Percentiles rank a stretch among this genome's conserved stretches.
These are phyloP conservation scores for Thraustotheca clavata DNA, from an alignment of 352 stramenopile genomes.

Conservation along the genomic window DNA sequence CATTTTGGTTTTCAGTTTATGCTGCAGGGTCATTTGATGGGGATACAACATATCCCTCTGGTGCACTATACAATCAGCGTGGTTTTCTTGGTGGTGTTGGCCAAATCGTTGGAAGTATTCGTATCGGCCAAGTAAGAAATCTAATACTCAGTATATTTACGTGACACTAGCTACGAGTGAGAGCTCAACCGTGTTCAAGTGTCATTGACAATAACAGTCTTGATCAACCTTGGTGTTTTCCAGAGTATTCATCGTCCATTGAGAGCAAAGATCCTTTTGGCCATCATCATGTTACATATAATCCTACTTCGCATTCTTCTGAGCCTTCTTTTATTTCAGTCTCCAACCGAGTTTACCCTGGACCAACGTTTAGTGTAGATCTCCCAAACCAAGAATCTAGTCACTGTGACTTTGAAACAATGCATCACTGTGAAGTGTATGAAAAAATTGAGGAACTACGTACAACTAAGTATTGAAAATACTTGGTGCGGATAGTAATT, in stretches of 20 bases:
- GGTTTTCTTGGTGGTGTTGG: conserved; percentile 7
- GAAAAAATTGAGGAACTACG: conserved; percentile 1
- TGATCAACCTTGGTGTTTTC: background rate
- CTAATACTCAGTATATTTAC: background rate
- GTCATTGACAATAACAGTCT: background rate
- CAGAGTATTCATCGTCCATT: conserved; percentile 15
- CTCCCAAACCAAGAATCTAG: background rate
- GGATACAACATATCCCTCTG: background rate
- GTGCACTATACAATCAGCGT: background rate
- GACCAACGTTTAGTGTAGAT: conserved; percentile 13
- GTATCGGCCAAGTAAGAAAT: background rate
- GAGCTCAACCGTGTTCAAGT: background rate
- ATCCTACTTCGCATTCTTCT: background rate
- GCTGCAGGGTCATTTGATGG: conserved; percentile 2
- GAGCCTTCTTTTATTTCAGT: conserved; percentile 15
- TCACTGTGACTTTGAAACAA: background rate
- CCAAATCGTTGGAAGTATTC: conserved; percentile 12
- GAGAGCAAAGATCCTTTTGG: conserved; percentile 8
- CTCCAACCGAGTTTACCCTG: conserved; percentile 15
- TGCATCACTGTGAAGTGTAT: background rate
- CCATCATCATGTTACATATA: background rate
- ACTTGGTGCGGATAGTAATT: background rate
- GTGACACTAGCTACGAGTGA: conserved; percentile 5
- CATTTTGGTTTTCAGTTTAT: conserved; percentile 7
- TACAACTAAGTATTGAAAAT: background rate